A percentile compares a stretch with the other conserved stretches of the same genome.
phyloP scores from a whole-genome alignment of 202 grass and related monocot species.

The Setaria italica region DNA sequence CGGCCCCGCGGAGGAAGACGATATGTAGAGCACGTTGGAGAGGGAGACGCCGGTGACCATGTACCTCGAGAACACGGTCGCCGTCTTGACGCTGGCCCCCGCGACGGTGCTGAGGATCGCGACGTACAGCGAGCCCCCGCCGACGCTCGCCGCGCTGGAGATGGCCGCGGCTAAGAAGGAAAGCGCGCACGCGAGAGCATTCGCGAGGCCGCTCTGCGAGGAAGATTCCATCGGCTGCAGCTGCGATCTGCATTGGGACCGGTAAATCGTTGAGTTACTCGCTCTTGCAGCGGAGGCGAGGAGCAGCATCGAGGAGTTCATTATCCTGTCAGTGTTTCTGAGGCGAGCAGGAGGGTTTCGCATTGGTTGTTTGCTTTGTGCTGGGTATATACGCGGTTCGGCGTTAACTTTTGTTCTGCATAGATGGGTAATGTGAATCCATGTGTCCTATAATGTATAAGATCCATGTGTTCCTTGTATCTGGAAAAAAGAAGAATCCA shows the following conservation, averaged over 20 bases:
- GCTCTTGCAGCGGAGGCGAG: too few species aligned
- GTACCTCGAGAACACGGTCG: conserved; percentile 55
- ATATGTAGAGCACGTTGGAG: conserved; percentile 56
- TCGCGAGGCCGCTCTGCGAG: background rate
- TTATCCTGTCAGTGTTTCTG: too few species aligned
- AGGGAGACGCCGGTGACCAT: conserved; percentile 62
- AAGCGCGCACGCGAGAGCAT: conserved; percentile 47
- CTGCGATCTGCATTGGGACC: too few species aligned
- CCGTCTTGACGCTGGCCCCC: conserved; percentile 54
- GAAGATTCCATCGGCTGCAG: too few species aligned
- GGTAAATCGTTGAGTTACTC: too few species aligned
- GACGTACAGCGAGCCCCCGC: conserved; percentile 66
- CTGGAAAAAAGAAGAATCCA: background rate
- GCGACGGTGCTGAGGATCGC: conserved; percentile 56
- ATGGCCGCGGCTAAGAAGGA: conserved; percentile 59
- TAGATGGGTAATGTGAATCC: background rate
- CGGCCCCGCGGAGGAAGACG: background rate
- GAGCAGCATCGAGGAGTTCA: too few species aligned
- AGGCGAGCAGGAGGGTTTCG: too few species aligned
- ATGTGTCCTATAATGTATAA: too few species aligned
- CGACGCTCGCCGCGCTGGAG: conserved; percentile 58
- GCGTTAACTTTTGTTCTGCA: background rate
- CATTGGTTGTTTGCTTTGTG: background rate
- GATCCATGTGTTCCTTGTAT: background rate
- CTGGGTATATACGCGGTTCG: background rate